phyloP scores from a whole-genome alignment of 1,284 basidiomycete species.

The Prillingera fragicola region DNA sequence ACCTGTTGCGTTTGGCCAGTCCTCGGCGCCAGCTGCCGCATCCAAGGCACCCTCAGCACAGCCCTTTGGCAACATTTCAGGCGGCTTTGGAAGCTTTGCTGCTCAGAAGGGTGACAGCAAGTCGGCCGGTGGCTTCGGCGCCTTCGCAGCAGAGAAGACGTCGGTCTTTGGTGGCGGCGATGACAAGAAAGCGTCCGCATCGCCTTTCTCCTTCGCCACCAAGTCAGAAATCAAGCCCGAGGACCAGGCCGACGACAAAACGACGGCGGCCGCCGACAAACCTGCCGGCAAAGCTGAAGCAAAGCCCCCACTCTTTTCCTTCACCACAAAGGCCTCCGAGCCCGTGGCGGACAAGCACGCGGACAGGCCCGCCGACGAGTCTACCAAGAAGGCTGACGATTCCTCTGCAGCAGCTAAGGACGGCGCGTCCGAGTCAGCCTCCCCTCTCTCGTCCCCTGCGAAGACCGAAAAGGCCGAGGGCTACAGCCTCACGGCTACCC shows the following conservation, averaged over 20 bases:
- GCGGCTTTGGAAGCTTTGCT: constrained; percentile 41
- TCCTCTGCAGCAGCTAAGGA: too few species aligned
- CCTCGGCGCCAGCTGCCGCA: constrained; percentile 16
- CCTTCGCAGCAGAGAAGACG: neutral
- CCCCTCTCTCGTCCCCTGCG: neutral
- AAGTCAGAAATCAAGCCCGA: too few species aligned
- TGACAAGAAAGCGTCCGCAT: neutral
- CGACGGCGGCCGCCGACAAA: too few species aligned
- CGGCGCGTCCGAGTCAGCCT: too few species aligned
- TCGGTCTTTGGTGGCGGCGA: constrained; percentile 16
- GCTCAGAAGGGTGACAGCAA: constrained; percentile 1
- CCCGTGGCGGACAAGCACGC: neutral
- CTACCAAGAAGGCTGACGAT: too few species aligned
- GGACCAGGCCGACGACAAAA: neutral
- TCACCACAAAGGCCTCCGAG: too few species aligned
- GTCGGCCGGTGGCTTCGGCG: constrained; percentile 1
- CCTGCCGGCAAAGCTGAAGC: too few species aligned
- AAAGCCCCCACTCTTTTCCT: too few species aligned
- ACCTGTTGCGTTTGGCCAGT: constrained; percentile 3
- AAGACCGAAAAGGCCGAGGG: neutral
- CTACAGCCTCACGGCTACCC: neutral
- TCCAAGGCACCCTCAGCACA: constrained; percentile 9
- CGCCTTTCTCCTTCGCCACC: neutral
- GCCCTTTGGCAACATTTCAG: constrained; percentile 24
- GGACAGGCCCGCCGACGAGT: neutral